phyloP scores from a whole-genome alignment of 1,284 basidiomycete species.

The Blastosporella zonata region DNA sequence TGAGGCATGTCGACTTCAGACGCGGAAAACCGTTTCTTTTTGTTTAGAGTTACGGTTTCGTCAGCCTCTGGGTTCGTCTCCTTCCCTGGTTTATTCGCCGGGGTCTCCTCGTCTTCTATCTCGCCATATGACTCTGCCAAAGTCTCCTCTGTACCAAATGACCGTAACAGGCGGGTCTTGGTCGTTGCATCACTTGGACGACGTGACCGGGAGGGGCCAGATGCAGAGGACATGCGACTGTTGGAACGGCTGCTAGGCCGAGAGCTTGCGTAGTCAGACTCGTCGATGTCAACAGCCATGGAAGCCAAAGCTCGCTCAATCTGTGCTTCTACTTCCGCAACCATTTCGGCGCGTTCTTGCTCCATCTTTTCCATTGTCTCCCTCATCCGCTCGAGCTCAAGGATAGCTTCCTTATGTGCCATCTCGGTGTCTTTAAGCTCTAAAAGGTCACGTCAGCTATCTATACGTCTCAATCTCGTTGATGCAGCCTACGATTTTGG shows the following conservation, averaged over 20 bases:
- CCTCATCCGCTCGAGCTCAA: conserved; percentile 71
- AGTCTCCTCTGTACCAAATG: conserved; percentile 72
- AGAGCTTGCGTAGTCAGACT: conserved; percentile 63
- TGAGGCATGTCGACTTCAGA: conserved; percentile 56
- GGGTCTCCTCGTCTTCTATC: conserved; percentile 35
- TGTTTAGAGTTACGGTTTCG: conserved; percentile 40
- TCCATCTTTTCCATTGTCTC: conserved; percentile 82
- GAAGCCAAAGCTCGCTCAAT: conserved; percentile 79
- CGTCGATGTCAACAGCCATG: conserved; percentile 77
- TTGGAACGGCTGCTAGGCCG: conserved; percentile 49
- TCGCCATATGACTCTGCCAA: conserved; percentile 61
- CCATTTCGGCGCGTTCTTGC: conserved; percentile 79
- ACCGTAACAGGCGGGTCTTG: conserved; percentile 50
- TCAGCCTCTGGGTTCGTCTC: conserved; percentile 53
- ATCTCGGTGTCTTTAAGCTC: conserved; percentile 68
- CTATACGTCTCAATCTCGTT: conserved; percentile 16
- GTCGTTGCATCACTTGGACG: conserved; percentile 51
- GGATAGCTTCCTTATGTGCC: conserved; percentile 68
- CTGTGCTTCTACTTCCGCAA: conserved; percentile 83
- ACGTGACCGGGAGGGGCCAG: conserved; percentile 47
- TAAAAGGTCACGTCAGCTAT: conserved; percentile 26
- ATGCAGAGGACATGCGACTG: conserved; percentile 45
- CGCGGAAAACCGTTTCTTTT: conserved; percentile 75
- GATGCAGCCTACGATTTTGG: conserved; percentile 57
- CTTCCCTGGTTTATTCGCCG: conserved; percentile 41